Percentiles rank a stretch among this genome's conserved stretches.
Evolutionary conservation across 306 rosid genomes (phyloP).

Genomic region (Inga oerstediana): DNA sequence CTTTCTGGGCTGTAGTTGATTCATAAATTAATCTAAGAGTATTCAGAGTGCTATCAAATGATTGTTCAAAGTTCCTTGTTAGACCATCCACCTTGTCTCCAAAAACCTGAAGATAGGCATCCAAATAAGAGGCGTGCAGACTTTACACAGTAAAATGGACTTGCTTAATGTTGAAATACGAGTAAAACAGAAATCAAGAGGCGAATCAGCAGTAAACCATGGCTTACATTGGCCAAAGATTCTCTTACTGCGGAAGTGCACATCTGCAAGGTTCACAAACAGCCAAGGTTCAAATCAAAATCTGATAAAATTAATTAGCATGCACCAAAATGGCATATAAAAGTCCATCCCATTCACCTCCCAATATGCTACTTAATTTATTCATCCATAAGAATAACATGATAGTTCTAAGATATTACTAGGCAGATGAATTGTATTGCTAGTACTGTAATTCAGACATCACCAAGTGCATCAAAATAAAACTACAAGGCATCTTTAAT

Average conservation of each 20-base stretch:
- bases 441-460: slow-evolving; percentile 2
- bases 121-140: slow-evolving; percentile 45
- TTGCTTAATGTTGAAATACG: slow-evolving; percentile 38
- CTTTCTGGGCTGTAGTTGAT: slow-evolving; percentile 42
- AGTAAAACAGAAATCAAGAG: slow-evolving; percentile 45
- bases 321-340: slow-evolving; percentile 3
- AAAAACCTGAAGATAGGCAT: slow-evolving; percentile 65
- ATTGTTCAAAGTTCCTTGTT: slow-evolving; percentile 72
- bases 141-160: slow-evolving; percentile 43
- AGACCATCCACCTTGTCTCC: slow-evolving; percentile 76
- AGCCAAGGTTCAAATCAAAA: slow-evolving; percentile 29
- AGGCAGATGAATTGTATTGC: not conserved
- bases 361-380: not conserved
- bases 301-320: slow-evolving; percentile 15
- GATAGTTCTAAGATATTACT: not conserved
- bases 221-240: slow-evolving; percentile 91
- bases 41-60: slow-evolving; percentile 81
- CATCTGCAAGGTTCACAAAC: slow-evolving; percentile 58
- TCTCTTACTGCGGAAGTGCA: slow-evolving; percentile 83
- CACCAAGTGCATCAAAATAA: slow-evolving; percentile 16
- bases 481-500: not conserved
- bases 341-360: not conserved
- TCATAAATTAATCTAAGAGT: slow-evolving; percentile 71
- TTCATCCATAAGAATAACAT: not conserved
- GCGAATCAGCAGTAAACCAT: slow-evolving; percentile 44